phyloP scores from a whole-genome alignment of 1,284 basidiomycete genomes.

The Trametes hirsuta region DNA sequence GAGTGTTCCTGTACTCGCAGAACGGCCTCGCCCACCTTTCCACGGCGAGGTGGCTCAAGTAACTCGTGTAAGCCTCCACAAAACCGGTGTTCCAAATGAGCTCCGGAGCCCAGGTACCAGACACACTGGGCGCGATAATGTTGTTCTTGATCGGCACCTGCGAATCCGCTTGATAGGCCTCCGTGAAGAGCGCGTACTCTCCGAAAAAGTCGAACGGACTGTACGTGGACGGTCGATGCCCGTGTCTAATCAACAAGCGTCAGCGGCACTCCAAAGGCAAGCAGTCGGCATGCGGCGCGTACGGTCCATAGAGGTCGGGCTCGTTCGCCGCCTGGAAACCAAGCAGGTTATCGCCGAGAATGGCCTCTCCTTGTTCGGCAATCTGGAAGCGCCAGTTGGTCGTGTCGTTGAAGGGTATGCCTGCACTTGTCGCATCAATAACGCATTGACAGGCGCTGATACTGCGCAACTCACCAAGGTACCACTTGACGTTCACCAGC shows the following conservation, averaged over 20 bases:
- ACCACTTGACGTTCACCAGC: slow-evolving; percentile 46
- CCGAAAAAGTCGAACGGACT: slow-evolving; percentile 47
- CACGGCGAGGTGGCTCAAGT: slow-evolving; percentile 47
- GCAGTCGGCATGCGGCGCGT: slow-evolving; percentile 6
- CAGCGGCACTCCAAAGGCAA: slow-evolving; percentile 23
- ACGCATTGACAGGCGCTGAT: not conserved
- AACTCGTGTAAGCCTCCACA: slow-evolving; percentile 41
- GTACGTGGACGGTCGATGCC: slow-evolving; percentile 43
- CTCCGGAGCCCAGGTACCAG: slow-evolving; percentile 41
- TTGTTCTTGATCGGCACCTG: slow-evolving; percentile 47
- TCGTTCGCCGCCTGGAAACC: slow-evolving; percentile 72
- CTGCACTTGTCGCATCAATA: slow-evolving; percentile 3
- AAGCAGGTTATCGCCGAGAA: slow-evolving; percentile 62
- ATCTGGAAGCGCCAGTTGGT: slow-evolving; percentile 56
- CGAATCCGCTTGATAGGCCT: slow-evolving; percentile 45
- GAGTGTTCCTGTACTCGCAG: not conserved
- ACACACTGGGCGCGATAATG: slow-evolving; percentile 54
- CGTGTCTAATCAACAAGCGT: slow-evolving; percentile 29
- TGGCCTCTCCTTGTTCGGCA: slow-evolving; percentile 48
- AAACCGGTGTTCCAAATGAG: slow-evolving; percentile 51
- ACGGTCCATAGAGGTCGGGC: slow-evolving; percentile 61
- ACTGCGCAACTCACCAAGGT: slow-evolving; percentile 35
- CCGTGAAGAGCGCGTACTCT: slow-evolving; percentile 51
- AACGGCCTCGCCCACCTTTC: slow-evolving; percentile 44
- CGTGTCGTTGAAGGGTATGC: slow-evolving; percentile 57